A percentile compares a stretch with the other conserved stretches of the same genome.
Evolutionary conservation across 148 eudicot species (phyloP).

Genomic region (Selenicereus undatus): DNA sequence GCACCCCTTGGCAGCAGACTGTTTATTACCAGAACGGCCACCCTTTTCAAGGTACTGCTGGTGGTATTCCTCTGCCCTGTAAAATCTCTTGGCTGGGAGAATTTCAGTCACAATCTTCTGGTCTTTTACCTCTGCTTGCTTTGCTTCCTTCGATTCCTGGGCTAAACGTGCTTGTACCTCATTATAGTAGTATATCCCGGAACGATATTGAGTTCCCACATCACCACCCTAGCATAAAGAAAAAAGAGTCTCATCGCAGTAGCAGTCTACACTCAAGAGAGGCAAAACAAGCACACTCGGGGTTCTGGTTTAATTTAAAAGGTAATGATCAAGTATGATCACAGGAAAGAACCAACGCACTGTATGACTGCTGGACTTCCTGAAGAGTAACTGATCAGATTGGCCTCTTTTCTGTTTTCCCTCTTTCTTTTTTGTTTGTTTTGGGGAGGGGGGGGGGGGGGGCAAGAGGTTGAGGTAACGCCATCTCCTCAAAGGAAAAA

Average conservation of each 20-base stretch:
- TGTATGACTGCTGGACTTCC: background rate
- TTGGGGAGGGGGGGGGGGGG: background rate
- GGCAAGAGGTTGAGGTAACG: background rate
- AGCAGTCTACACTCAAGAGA: background rate
- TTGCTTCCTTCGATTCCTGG: constrained; percentile 60
- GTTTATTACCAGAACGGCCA: constrained; percentile 59
- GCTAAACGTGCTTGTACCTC: constrained; percentile 73
- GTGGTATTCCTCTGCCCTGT: constrained; percentile 93
- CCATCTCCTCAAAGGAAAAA: background rate
- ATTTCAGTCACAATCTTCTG: constrained; percentile 76
- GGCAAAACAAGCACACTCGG: background rate
- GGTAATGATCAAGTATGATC: background rate
- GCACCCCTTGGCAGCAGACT: constrained; percentile 85
- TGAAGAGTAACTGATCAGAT: background rate
- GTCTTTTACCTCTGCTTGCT: constrained; percentile 52
- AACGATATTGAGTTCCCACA: constrained; percentile 84
- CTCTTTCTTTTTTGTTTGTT: too few species aligned
- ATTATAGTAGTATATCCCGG: constrained; percentile 89
- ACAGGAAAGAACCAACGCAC: background rate
- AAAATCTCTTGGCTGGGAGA: constrained; percentile 80
- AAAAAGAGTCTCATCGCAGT: background rate
- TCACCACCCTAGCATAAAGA: constrained; percentile 59
- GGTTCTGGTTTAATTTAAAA: background rate
- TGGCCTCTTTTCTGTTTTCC: background rate
- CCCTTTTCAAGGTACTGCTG: constrained; percentile 93